A percentile compares a stretch with the other conserved stretches of the same genome.
Evolutionary conservation across 208 protist genomes (phyloP).

Genomic region (Acanthamoeba culbertsoni): DNA sequence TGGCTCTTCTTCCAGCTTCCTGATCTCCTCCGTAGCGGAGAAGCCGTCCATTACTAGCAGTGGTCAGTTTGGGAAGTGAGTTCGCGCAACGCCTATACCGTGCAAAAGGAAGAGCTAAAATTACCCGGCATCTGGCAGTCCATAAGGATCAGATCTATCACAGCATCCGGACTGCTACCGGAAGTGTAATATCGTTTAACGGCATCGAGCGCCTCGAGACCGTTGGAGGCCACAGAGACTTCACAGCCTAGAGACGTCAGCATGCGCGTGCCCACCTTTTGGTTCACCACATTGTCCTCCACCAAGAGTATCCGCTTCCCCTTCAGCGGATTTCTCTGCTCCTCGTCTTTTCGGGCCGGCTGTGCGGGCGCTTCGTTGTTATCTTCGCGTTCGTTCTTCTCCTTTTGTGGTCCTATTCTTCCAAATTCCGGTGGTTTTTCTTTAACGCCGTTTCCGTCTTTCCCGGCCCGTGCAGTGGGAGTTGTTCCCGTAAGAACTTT

Average conservation of each 20-base stretch:
- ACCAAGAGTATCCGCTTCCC: not conserved
- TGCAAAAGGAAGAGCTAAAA: not conserved
- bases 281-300: conserved; percentile 52
- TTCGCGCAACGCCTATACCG: too few species aligned
- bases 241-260: not conserved
- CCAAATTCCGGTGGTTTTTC: too few species aligned
- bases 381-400: not conserved
- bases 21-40: not conserved
- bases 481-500: too few species aligned
- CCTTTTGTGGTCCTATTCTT: not conserved
- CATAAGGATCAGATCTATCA: conserved; percentile 30
- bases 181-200: not conserved
- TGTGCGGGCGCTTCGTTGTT: not conserved
- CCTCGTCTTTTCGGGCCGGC: too few species aligned
- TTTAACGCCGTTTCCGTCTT: too few species aligned
- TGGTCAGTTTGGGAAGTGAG: not conserved
- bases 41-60: conserved; percentile 33
- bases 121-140: not conserved
- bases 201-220: not conserved
- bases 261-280: conserved; percentile 4
- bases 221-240: not conserved
- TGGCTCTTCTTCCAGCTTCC: not conserved
- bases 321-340: not conserved
- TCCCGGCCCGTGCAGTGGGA: too few species aligned
- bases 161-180: not conserved